Evolutionary conservation across 2,329 filamentous ascomycete species (phyloP).

Genomic region (Fusarium mexicanum): DNA sequence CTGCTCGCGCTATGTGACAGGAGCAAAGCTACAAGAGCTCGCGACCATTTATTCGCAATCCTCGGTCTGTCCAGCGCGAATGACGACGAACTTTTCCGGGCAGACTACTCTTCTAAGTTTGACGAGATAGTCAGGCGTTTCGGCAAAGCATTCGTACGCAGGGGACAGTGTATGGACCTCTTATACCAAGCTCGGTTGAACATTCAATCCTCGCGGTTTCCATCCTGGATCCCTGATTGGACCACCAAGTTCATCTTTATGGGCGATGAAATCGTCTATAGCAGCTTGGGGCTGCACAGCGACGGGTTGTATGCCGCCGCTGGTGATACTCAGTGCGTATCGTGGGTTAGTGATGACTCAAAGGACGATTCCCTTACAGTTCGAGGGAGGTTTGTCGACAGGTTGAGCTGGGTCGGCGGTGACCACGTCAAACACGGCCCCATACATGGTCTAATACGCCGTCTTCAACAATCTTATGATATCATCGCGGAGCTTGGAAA

Average conservation of each 20-base stretch:
- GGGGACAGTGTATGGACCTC: not conserved
- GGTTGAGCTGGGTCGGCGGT: not conserved
- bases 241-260: not conserved
- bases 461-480: not conserved
- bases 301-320: not conserved
- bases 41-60: not conserved
- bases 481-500: fast-evolving
- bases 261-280: not conserved
- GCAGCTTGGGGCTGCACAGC: not conserved
- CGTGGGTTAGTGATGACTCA: not conserved
- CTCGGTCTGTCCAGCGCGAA: fast-evolving
- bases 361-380: not conserved
- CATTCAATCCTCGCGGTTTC: not conserved
- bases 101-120: not conserved
- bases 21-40: not conserved
- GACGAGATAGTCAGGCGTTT: not conserved
- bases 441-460: not conserved
- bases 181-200: not conserved
- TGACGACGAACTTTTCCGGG: fast-evolving
- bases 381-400: not conserved
- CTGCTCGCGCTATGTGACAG: not conserved
- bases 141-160: not conserved
- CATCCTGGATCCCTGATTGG: not conserved
- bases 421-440: not conserved
- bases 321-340: not conserved